Evolutionary conservation across 495 filamentous ascomycete species (phyloP), one percentile per base, ranked within the genome.

Genomic region (Acidiella bohemica): DNA sequence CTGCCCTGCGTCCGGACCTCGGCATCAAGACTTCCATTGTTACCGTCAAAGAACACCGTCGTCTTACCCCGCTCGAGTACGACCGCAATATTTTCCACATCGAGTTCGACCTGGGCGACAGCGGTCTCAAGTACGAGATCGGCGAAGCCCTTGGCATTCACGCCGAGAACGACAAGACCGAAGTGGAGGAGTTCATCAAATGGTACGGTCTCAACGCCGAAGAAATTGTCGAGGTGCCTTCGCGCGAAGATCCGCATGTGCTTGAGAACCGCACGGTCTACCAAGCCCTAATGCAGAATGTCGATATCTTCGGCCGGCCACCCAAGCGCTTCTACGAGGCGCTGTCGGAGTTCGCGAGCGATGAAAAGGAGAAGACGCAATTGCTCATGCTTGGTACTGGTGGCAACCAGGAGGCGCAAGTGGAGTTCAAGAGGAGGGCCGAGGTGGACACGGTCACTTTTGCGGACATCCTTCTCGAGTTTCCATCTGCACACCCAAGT

Each of bases 41-140:
- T 34, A 76, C 77, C 44, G 90, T 97, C 58, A 81, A 93, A 66
- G 92, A 94, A 65, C 94, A 94, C 63, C 80, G 87, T 41, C 72
- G 90, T 31, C 72, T 97, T 32, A 97, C 90, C 0, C 90, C 90
- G 14, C 52, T 60, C 32, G 78, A 80, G 9, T 97, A 97, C 59
- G 88, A 94, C 58, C 83, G 90, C 23, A 96, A 97, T 67, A 95
- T 97, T 61, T 97, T 97, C 80, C 90, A 97, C 65, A 96, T 97
- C 49, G 90, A 97, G 61, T 97, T 97, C 55, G 90, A 95, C 58
- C 73, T 96, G 14, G 86, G 85, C 34, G 64, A 76, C 50, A 90
- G 86, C 25, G 86, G 85, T 31, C 75, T 97, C 42, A 90, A 71
- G 17, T 97, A 97, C 60, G 83, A 92, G 48, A 96, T 97, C 56